Conservation (phyloP, 2,329 filamentous ascomycete genomes). For the Aspergillus texensis region DNA sequence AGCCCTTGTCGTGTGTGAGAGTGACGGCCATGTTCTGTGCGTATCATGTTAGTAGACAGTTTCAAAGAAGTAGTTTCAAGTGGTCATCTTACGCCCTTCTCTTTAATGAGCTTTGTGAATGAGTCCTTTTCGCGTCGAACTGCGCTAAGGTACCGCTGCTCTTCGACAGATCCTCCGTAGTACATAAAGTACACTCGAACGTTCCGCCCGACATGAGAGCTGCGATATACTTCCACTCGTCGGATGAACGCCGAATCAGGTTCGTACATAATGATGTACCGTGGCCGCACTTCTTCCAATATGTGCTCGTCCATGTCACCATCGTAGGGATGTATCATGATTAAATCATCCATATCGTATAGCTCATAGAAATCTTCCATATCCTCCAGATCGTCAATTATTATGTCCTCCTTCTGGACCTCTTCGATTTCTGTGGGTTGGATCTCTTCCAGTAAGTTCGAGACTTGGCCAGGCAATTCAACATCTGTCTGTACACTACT, state of each 20-base stretch:
- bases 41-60: constrained; percentile 17
- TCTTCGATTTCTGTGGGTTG: constrained; percentile 78
- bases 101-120: constrained; percentile 91
- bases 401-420: constrained; percentile 68
- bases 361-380: constrained; percentile 92
- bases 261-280: constrained; percentile 98
- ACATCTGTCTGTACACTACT: constrained; percentile 73
- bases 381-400: constrained; percentile 78
- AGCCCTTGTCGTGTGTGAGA: constrained; percentile 71
- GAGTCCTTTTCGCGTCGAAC: constrained; percentile 95
- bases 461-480: constrained; percentile 80
- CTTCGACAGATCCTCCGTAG: constrained; percentile 91
- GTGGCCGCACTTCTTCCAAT: constrained; percentile 89
- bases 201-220: constrained; percentile 85
- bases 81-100: constrained; percentile 67
- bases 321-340: constrained; percentile 90
- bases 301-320: constrained; percentile 95
- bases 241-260: constrained; percentile 93
- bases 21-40: constrained; percentile 79
- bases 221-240: constrained; percentile 91
- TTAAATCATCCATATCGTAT: constrained; percentile 85
- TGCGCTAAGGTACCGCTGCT: constrained; percentile 86
- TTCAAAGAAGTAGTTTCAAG: neutral
- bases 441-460: constrained; percentile 79
- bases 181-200: constrained; percentile 97